Base-by-base conservation (phyloP, 352 stramenopile genomes). In the Phytopythium montanum region DNA sequence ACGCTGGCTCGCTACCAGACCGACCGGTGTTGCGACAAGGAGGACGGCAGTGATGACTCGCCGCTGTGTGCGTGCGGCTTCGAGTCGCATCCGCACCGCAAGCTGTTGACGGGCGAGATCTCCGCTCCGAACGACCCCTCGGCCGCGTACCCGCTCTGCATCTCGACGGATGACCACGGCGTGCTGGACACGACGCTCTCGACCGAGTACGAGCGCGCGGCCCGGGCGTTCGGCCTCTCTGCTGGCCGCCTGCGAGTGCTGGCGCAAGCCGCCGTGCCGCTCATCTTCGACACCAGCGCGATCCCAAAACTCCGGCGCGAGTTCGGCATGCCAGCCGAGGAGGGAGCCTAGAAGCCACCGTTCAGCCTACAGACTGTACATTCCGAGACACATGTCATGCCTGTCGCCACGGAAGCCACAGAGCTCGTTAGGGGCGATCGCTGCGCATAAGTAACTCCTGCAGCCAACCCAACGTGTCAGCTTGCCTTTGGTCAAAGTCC, bases 151-250 rank as follows among this genome's bases (percentile, higher is more conserved):
- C 92, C 92, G 4, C 72, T 98, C 56, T 91, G 81, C 59, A 73
- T 98, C 16, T 96, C 88, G 65, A 98, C 95, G 5, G 95, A 98
- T 62, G 95, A 98, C 74, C 78, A 88, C 29, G 94, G 95, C 34
- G 84, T 98, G 16, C 89, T 98, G 51, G 76, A 86, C 61, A 98
- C 92, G 2, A 92, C 85, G 50, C 62, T 96, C 19, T 92, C 91
- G 5, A 83, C 73, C 39, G 95, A 98, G 69, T 93, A 96, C 39
- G 65, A 90, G 36, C 78, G 96, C 18, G 76, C 94, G 1, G 79
- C 76, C 0, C 69, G 77, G 31, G 86, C 89, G 21, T 97, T 95
- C 61, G 60, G 64, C 16, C 72, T 98, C 26, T 70, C 66, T 28
- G 61, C 77, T n/a, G 31, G 28, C 12, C 69, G 70, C 14, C 67